These are phyloP conservation scores for Xylariaceae sp. DNA, from an alignment of 2,329 filamentous ascomycete species.

Conservation along the genomic window DNA sequence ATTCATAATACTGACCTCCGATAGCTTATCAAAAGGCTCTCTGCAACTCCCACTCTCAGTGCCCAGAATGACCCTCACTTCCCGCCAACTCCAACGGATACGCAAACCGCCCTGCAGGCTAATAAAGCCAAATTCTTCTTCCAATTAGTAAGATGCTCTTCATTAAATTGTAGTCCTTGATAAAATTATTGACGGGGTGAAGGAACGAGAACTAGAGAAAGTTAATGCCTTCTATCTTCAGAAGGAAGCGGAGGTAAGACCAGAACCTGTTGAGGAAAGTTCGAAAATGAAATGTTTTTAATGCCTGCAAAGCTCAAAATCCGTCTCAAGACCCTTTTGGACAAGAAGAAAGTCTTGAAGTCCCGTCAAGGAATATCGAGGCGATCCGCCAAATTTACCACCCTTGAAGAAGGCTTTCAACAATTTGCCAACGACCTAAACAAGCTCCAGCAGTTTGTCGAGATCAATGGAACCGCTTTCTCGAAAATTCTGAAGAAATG, in stretches of 20 bases:
- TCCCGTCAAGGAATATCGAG: slow-evolving; percentile 77
- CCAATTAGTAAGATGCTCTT: slow-evolving; percentile 66
- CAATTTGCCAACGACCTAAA: slow-evolving; percentile 96
- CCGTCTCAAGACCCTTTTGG: slow-evolving; percentile 82
- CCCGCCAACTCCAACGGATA: slow-evolving; percentile 54
- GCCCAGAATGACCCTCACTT: slow-evolving; percentile 65
- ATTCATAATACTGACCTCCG: slow-evolving; percentile 27
- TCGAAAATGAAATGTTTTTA: too few relatives aligned
- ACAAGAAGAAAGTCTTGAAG: slow-evolving; percentile 91
- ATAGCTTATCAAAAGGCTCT: slow-evolving; percentile 97
- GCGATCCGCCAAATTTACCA: slow-evolving; percentile 88
- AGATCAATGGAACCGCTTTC: slow-evolving; percentile 95
- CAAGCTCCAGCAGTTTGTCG: slow-evolving; percentile 97
- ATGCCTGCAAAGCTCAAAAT: slow-evolving; percentile 69
- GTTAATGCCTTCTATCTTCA: slow-evolving; percentile 97
- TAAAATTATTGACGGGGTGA: slow-evolving; percentile 36
- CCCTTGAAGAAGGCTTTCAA: slow-evolving; percentile 92
- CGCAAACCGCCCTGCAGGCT: slow-evolving; percentile 86
- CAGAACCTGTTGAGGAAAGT: too few relatives aligned
- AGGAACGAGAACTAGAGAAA: slow-evolving; percentile 98
- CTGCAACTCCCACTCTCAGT: slow-evolving; percentile 78
- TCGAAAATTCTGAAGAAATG: slow-evolving; percentile 99
- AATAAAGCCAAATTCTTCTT: slow-evolving; percentile 99
- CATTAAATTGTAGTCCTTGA: not conserved
- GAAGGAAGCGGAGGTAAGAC: slow-evolving; percentile 90